Percentiles rank a stretch among this genome's conserved stretches.
Conservation (phyloP, 768 basidiomycete species). For the Podaxis carcinomalis region DNA sequence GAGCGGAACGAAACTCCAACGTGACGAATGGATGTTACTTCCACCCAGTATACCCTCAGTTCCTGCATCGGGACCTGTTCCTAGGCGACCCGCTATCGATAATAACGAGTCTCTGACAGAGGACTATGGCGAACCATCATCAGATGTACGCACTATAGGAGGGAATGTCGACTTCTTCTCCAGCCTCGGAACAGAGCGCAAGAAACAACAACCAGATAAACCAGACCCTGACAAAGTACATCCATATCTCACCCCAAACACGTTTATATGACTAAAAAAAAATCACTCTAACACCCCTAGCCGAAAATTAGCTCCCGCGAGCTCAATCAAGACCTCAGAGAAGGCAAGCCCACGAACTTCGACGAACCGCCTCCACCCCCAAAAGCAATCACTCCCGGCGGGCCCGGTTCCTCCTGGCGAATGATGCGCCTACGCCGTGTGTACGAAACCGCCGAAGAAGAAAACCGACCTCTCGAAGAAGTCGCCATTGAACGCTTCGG, state of each 20-base stretch:
- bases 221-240: conserved; percentile 72
- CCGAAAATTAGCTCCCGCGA: conserved; percentile 58
- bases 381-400: conserved; percentile 68
- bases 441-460: conserved; percentile 88
- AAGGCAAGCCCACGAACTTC: conserved; percentile 36
- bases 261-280: neutral
- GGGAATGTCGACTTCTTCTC: conserved; percentile 88
- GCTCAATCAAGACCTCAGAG: conserved; percentile 54
- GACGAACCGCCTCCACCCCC: conserved; percentile 34
- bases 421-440: conserved; percentile 94
- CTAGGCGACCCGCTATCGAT: conserved; percentile 20
- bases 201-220: conserved; percentile 60
- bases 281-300: conserved; percentile 29
- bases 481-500: conserved; percentile 89
- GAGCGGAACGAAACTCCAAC: conserved; percentile 49
- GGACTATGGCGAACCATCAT: conserved; percentile 52
- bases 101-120: conserved; percentile 57
- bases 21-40: conserved; percentile 91
- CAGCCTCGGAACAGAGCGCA: conserved; percentile 70
- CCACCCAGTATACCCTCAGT: conserved; percentile 29
- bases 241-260: neutral
- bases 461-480: conserved; percentile 64
- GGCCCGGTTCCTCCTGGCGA: conserved; percentile 92
- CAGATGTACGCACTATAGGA: conserved; percentile 40
- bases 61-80: conserved; percentile 18